These are phyloP conservation scores for Eustoma russellianum DNA, from an alignment of 257 asterid genomes.

Conservation along the genomic window DNA sequence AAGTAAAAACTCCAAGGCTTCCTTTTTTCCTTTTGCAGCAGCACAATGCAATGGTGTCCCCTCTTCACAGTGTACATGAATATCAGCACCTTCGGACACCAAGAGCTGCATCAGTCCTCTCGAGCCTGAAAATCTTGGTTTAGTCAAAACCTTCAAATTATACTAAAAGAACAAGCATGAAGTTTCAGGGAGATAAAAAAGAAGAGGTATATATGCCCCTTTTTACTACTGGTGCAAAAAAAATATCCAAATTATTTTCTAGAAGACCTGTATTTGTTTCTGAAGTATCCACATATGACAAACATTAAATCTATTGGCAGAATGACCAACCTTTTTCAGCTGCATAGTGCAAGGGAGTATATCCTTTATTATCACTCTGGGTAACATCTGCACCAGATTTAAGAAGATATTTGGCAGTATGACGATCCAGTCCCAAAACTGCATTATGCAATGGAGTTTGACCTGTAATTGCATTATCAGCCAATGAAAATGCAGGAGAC, in stretches of 20 bases:
- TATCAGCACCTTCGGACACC: slow-evolving; percentile 9
- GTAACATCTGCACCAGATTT: slow-evolving; percentile 15
- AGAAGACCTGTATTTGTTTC: no score
- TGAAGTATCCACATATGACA: no score
- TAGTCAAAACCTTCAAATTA: no score
- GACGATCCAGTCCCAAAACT: not conserved
- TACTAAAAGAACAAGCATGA: no score
- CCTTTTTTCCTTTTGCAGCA: not conserved
- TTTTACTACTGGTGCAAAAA: no score
- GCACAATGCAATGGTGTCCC: slow-evolving; percentile 13
- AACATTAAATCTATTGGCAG: no score
- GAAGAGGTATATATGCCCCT: no score
- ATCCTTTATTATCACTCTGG: not conserved
- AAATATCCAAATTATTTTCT: no score
- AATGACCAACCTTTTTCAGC: slow-evolving; percentile 9
- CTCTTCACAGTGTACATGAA: not conserved
- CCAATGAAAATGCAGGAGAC: no score
- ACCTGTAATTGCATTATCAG: slow-evolving; percentile 7
- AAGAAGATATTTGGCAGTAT: slow-evolving; percentile 11
- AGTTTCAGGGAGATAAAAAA: no score
- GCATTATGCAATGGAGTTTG: slow-evolving; percentile 20
- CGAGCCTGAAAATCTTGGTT: not conserved
- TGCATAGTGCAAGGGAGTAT: slow-evolving; percentile 16
- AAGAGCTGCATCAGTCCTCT: slow-evolving; percentile 1
- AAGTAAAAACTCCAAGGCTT: slow-evolving; percentile 6